Base-by-base conservation (phyloP, 1,139 yeast species). In the Kluyveromyces sp. region DNA sequence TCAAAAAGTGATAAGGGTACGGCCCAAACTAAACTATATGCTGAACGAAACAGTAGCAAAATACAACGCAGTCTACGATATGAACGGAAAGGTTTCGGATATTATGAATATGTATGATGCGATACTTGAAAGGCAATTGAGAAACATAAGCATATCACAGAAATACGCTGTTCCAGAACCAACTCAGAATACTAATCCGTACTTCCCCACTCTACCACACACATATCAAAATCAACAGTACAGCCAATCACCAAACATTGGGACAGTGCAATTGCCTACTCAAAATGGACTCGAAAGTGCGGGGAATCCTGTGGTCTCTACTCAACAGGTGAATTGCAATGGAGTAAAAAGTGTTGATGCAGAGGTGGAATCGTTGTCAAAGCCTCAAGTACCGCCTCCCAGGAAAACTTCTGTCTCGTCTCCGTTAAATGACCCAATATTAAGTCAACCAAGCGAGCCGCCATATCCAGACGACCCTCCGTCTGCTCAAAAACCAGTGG, bases 21-120 rank as follows among this genome's bases (percentile, higher is more conserved):
- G 85, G 49, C 95, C 97, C 1, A 86, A 83, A 54, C 67, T 89
- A 33, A 83, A 83, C 45, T 70, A 74, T 30, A 76, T 86, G 12
- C 66, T 88, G 40, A 74, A 81, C 33, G 75, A 74, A 13, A 71
- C 89, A 1, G 74, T 79, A 30, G 75, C 76, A 41, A 82, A 79
- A 56, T 79, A 88, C 54, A 94, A 86, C 46, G 64, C 68, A 19
- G 75, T 83, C 48, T 77, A 85, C 51, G 92, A 85, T 46, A 71
- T 87, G 75, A 88, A 86, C 63, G 79, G 85, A 39, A 87, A 92
- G 58, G 74, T 92, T 43, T 80, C 85, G 41, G 83, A 94, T 2
- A 83, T 88, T 28, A 77, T 83, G 55, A 73, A 84, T 49, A 71
- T 83, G 39, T 92, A 92, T 58, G 96, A 92, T 61, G 77, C 77